Conservation (phyloP, 495 filamentous ascomycete genomes). For the Trichoderma virens region DNA sequence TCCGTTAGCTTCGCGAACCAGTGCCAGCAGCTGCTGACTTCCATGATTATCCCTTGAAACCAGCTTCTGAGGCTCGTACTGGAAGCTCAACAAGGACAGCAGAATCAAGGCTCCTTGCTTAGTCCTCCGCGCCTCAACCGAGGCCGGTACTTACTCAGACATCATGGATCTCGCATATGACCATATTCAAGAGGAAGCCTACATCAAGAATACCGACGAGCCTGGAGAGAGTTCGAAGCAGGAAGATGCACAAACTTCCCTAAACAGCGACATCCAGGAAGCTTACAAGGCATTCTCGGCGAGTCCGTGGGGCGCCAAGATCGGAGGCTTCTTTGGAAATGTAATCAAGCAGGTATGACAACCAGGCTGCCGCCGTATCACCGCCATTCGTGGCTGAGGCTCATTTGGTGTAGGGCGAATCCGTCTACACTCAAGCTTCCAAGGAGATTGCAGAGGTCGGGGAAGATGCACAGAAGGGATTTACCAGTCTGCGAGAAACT, state of each 20-base stretch:
- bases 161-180: slow-evolving; percentile 96
- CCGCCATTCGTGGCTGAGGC: not conserved
- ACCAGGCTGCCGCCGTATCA: slow-evolving; percentile 4
- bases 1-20: slow-evolving; percentile 1
- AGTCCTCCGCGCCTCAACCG: not conserved
- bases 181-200: slow-evolving; percentile 81
- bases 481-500: slow-evolving; percentile 60
- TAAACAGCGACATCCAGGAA: slow-evolving; percentile 88
- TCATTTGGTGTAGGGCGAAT: slow-evolving; percentile 55
- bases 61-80: slow-evolving; percentile 12
- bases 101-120: not conserved
- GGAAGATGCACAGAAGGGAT: slow-evolving; percentile 75
- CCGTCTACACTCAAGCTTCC: slow-evolving; percentile 72
- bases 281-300: slow-evolving; percentile 88
- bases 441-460: slow-evolving; percentile 74
- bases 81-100: not conserved
- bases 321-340: slow-evolving; percentile 82
- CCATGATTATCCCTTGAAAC: not conserved
- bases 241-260: slow-evolving; percentile 44
- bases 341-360: slow-evolving; percentile 73
- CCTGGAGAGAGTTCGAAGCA: slow-evolving; percentile 38
- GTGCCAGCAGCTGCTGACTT: slow-evolving; percentile 5
- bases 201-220: slow-evolving; percentile 49
- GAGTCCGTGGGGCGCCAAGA: slow-evolving; percentile 80
- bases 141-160: slow-evolving; percentile 14